Conservation (phyloP, 768 basidiomycete genomes). For the Naganishia randhawae region DNA sequence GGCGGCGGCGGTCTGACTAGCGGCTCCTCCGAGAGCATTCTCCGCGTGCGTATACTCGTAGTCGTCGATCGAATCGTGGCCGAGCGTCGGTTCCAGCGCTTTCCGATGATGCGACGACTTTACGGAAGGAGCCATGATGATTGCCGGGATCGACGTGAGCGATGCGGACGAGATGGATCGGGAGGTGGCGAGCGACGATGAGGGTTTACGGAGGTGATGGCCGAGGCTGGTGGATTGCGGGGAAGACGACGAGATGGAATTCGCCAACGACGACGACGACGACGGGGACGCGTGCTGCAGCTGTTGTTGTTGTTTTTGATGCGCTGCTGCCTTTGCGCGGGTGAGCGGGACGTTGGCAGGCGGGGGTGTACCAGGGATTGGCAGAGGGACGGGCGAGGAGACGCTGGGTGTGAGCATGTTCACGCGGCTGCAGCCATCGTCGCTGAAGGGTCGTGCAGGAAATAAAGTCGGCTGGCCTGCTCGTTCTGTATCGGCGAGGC, state of each 20-base stretch:
- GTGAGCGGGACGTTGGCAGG: not conserved
- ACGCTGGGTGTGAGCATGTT: slow-evolving; percentile 6
- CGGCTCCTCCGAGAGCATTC: not conserved
- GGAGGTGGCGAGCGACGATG: not conserved
- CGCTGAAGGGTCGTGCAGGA: not conserved
- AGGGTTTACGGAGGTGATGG: not conserved
- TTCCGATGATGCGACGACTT: slow-evolving; percentile 15
- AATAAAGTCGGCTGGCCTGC: not conserved
- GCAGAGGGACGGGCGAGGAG: too few species aligned
- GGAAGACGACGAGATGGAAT: slow-evolving; percentile 15
- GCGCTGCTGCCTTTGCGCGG: slow-evolving; percentile 18
- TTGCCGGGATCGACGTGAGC: slow-evolving; percentile 8
- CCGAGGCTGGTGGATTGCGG: slow-evolving; percentile 10
- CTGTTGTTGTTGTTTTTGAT: slow-evolving; percentile 6
- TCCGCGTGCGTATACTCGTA: slow-evolving; percentile 8
- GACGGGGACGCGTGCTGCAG: not conserved
- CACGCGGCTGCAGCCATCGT: not conserved
- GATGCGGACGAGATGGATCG: slow-evolving; percentile 4
- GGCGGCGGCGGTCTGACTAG: not conserved
- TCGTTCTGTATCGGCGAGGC: not conserved
- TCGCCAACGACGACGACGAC: not conserved
- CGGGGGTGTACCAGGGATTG: slow-evolving; percentile 9
- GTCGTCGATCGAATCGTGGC: slow-evolving; percentile 18
- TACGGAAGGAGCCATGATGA: slow-evolving; percentile 9
- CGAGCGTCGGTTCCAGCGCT: slow-evolving; percentile 19